Percentiles rank a stretch among this genome's conserved stretches.
These are phyloP conservation scores for Aquanectria penicillioides DNA, from an alignment of 2,329 filamentous ascomycete species.

Conservation along the genomic window DNA sequence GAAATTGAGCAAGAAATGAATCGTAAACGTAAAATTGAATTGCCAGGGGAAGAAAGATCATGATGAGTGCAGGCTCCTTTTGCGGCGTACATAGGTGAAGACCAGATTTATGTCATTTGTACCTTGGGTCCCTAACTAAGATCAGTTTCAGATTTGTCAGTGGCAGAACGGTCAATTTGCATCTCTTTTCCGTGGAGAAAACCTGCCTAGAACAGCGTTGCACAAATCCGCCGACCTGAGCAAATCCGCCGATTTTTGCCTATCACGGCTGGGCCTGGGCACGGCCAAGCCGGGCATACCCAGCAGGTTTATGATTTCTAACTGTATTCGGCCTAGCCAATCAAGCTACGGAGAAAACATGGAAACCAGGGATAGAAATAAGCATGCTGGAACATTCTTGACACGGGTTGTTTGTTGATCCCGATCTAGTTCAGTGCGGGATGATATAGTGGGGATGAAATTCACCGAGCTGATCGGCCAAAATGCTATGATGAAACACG, in stretches of 20 bases:
- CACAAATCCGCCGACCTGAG: background rate
- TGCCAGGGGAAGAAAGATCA: background rate
- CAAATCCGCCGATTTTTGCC: background rate
- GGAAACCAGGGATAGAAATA: no score
- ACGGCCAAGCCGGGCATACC: background rate
- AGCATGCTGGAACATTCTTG: no score
- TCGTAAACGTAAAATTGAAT: background rate
- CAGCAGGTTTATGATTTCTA: background rate
- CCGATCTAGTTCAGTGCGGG: no score
- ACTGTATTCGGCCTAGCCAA: no score
- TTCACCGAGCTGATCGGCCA: constrained; percentile 16
- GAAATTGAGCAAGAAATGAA: background rate
- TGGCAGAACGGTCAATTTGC: constrained; percentile 15
- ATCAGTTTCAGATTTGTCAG: constrained; percentile 1
- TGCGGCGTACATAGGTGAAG: background rate
- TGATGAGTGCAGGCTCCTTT: background rate
- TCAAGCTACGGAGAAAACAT: no score
- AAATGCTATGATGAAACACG: background rate
- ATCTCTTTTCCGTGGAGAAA: background rate
- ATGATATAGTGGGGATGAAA: background rate
- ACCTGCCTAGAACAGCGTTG: no score
- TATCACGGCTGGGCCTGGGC: no score
- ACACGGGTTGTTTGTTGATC: no score
- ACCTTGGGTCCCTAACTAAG: background rate
- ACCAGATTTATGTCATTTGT: constrained; percentile 12